Evolutionary conservation across 768 basidiomycete species (phyloP).

Genomic region (Suillus paluster): DNA sequence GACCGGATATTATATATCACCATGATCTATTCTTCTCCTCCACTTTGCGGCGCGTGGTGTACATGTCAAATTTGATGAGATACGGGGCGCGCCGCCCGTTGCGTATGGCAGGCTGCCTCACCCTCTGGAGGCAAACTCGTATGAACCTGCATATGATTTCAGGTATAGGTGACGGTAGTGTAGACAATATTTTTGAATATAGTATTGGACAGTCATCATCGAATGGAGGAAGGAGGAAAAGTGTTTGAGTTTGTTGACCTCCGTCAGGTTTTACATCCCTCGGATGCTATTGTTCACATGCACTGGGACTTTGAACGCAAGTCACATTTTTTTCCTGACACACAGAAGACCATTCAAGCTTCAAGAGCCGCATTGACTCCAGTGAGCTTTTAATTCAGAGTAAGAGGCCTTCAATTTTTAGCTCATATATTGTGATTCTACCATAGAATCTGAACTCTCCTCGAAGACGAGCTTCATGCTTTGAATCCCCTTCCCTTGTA

Average conservation of each 20-base stretch:
- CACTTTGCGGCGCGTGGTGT: not conserved
- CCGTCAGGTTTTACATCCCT: too few relatives aligned
- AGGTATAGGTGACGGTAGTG: not conserved
- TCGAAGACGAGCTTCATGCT: constrained; percentile 73
- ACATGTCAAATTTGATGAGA: not conserved
- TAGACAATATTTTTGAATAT: not conserved
- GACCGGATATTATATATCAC: not conserved
- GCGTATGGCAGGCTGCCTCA: not conserved
- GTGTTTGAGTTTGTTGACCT: too few relatives aligned
- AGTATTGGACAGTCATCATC: not conserved
- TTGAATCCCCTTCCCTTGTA: constrained; percentile 34
- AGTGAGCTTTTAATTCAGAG: not conserved
- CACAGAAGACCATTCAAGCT: not conserved
- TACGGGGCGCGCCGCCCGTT: too few relatives aligned
- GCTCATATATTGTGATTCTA: constrained; percentile 73
- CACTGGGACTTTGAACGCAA: too few relatives aligned
- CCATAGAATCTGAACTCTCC: constrained; percentile 83
- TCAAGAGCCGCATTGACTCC: not conserved
- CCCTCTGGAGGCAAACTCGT: not conserved
- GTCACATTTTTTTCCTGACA: not conserved
- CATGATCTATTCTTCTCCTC: not conserved
- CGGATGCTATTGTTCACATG: not conserved
- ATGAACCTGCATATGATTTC: not conserved
- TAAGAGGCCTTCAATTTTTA: constrained; percentile 39
- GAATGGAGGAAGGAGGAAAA: too few relatives aligned